Evolutionary conservation across 2,329 filamentous ascomycete species (phyloP), one percentile per base, ranked within the genome.

Genomic region (Hypoxylon sp.): DNA sequence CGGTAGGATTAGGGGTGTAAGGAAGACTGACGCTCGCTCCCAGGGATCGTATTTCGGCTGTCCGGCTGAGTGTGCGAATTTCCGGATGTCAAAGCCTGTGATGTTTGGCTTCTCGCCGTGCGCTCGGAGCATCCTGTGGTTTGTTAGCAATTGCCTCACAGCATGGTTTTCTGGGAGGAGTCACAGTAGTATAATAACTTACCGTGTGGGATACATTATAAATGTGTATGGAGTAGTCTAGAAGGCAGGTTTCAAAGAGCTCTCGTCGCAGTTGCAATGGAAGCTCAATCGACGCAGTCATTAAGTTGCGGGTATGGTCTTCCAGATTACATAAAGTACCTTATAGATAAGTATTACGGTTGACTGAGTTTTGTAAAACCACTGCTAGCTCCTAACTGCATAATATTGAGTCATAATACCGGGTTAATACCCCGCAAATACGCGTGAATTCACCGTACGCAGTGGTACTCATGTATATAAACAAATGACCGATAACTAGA

Each of bases 51-150:
- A 89, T 80, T 83, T 82, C 64, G 85, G 85, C 72, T 83, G 86
- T 72, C 89, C 89, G 75, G 92, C 85, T 50, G 94, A 86, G 71
- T 88, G 89, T 79, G 90, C 92, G 82, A 95, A 91, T 82, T 93
- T 92, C 80, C 89, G 89, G 77, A 94, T 87, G 85, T 96, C 91
- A 87, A 98, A 98, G 83, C 95, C 95, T 77, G 95, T 98, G 82
- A 97, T 89, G 87, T 93, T 94, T 79, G 89, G 86, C 84, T 88
- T 87, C 75, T 69, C 81, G 78, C 82, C 82, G 78, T 84, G 80
- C 78, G 85, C 83, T 77, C 85, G 84, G 78, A 86, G 83, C 81
- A 88, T 82, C 81, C 83, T 85, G 61, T 61, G 20, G 27, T 30
- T 51, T 33, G 58, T 73, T 61, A 74, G 67, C 31, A 13, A 51